These are phyloP conservation scores for Termitomyces sp. DNA, from an alignment of 768 basidiomycete genomes.

Conservation along the genomic window DNA sequence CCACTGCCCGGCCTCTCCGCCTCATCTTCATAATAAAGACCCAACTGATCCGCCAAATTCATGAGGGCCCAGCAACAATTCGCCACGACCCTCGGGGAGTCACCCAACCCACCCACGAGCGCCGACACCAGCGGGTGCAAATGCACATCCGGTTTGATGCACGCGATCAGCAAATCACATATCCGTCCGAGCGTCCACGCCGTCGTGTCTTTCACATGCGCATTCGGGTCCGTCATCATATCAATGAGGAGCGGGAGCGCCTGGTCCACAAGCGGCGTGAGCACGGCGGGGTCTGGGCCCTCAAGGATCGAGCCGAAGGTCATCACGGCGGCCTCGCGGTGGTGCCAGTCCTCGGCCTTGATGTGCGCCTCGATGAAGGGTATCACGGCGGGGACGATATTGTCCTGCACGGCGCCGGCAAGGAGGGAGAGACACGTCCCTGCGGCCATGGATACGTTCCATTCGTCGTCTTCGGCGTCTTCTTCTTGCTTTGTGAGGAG, in stretches of 20 bases:
- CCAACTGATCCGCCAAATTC: conserved; percentile 91
- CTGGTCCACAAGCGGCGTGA: conserved; percentile 89
- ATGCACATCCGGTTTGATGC: conserved; percentile 87
- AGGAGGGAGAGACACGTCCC: conserved; percentile 87
- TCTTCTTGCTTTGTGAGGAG: conserved; percentile 93
- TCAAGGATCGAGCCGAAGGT: conserved; percentile 97
- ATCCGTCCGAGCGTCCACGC: conserved; percentile 98
- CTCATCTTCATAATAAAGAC: conserved; percentile 57
- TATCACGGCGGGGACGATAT: conserved; percentile 88
- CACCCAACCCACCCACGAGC: conserved; percentile 74
- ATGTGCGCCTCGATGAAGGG: conserved; percentile 98
- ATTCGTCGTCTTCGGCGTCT: conserved; percentile 97
- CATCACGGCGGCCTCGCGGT: conserved; percentile 97
- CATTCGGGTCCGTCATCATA: conserved; percentile 86
- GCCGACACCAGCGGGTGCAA: conserved; percentile 79
- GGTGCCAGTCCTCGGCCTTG: conserved; percentile 87
- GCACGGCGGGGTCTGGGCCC: conserved; percentile 84
- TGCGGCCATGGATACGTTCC: conserved; percentile 98
- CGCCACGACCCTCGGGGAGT: conserved; percentile 79
- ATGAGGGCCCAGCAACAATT: conserved; percentile 97
- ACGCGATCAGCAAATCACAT: conserved; percentile 80
- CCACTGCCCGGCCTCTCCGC: conserved; percentile 46
- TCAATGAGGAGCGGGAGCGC: conserved; percentile 90
- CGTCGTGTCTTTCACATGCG: conserved; percentile 92
- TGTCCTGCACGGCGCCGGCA: conserved; percentile 86